Evolutionary conservation across 805 yeast genomes (phyloP).

Genomic region (Saturnispora zaruensis): DNA sequence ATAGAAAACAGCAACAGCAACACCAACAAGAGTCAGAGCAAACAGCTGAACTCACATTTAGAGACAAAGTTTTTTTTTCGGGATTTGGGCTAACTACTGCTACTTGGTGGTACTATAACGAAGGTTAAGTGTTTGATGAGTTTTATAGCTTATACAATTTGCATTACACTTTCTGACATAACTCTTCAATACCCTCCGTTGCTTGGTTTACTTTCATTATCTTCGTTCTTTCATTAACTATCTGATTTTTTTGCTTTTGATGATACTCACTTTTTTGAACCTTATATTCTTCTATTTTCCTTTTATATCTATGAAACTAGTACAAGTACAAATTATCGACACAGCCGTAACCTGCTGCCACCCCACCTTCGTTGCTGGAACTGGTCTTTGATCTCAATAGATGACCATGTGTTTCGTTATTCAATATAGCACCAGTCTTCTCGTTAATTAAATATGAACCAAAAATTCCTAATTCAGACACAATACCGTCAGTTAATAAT

Average conservation of each 20-base stretch:
- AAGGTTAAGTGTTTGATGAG: conserved; percentile 10
- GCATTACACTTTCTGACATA: neutral
- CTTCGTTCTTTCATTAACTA: conserved; percentile 1
- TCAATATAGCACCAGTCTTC: conserved; percentile 41
- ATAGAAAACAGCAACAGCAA: conserved; percentile 4
- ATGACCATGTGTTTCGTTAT: conserved; percentile 74
- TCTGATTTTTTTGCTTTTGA: neutral
- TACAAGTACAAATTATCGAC: conserved; percentile 73
- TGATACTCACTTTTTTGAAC: neutral
- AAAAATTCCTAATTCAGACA: conserved; percentile 87
- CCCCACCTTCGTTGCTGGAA: conserved; percentile 93
- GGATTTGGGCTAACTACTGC: conserved; percentile 21
- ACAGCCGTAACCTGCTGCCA: conserved; percentile 98
- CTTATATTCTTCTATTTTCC: neutral
- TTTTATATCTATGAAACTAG: conserved; percentile 11
- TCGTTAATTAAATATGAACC: conserved; percentile 77
- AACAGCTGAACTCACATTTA: conserved; percentile 5
- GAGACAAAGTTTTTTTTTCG: conserved; percentile 22
- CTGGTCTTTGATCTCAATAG: conserved; percentile 82
- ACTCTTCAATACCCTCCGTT: neutral
- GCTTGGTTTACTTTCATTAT: neutral
- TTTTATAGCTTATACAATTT: neutral
- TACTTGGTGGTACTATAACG: conserved; percentile 29
- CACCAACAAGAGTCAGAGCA: conserved; percentile 4
- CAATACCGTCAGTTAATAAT: conserved; percentile 59